Conservation (phyloP, 192 early-diverging fungal genomes). For the Dimargaris cristalligena region DNA sequence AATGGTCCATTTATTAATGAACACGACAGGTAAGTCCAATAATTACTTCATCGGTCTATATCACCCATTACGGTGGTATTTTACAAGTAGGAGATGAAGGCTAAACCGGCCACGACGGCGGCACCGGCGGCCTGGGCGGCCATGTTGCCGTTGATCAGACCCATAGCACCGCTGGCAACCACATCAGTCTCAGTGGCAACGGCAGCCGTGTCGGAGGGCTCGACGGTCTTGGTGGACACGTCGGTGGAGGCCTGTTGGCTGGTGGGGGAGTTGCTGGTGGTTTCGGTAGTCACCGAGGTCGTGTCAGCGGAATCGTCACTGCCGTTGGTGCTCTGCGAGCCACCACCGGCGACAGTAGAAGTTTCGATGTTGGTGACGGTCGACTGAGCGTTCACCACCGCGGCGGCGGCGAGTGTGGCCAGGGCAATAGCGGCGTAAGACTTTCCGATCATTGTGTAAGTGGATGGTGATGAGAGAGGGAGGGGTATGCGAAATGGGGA, state of each 20-base stretch:
- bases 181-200: background rate
- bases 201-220: background rate
- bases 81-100: conserved; percentile 6
- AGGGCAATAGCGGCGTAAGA: background rate
- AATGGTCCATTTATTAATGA: too few relatives aligned
- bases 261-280: background rate
- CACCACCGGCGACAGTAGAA: background rate
- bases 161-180: background rate
- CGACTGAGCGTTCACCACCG: background rate
- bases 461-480: too few relatives aligned
- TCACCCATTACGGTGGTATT: too few relatives aligned
- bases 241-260: background rate
- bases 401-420: background rate
- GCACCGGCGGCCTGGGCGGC: conserved; percentile 4
- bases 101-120: conserved; percentile 7
- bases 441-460: too few relatives aligned
- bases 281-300: background rate
- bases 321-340: background rate
- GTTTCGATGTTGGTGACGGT: background rate
- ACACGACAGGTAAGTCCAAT: too few relatives aligned
- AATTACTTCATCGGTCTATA: too few relatives aligned
- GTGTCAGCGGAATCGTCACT: background rate
- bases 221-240: background rate
- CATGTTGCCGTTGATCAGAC: conserved; percentile 3
- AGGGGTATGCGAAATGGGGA: too few relatives aligned